Base-by-base conservation (phyloP, 2,329 filamentous ascomycete species). In the Ustilaginoidea virens region DNA sequence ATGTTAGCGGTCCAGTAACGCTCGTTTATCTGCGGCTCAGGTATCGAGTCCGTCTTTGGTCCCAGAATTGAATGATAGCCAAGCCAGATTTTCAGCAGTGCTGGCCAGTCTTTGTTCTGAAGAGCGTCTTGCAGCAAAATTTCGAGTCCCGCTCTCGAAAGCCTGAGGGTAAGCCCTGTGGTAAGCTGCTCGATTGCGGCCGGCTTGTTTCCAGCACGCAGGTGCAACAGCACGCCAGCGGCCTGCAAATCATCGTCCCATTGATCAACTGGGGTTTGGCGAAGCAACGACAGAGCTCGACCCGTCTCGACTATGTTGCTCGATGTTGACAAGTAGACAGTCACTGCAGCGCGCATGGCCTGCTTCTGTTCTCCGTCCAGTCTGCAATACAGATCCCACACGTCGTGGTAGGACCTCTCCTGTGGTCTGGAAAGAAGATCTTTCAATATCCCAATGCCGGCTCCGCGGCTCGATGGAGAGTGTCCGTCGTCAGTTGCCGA, bases 241-340 rank as follows among this genome's bases (percentile, higher is more conserved):
- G 51, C 40, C 4, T 66, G 49, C 4, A 53, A 32, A 3, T 48
- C 40, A 9, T 58, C 44, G 11, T 54, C 52, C 63, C 61, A 66
- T 5, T 44, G 32, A 0, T 48, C 36, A 2, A 38, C 20, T 1
- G 50, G 40, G 2, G 63, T 41, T 17, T 52, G 43, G 3, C 47
- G 45, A 28, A 68, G 63, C 2, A 69, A 34, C 3, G 58, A 50
- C 4, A 53, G 43, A n/a, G 63, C 52, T 31, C 62, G 56, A 40
- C 52, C 52, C 1, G 54, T 55, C 27, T 68, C 61, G 4, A 58
- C 44, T 7, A 54, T 38, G n/a, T 55, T 52, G 5, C 42, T 43
- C 3, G 63, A 65, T 11, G 39, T 47, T 5, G 58, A 48, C 7
- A 70, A 51, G 26, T 60, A 59, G 2, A 47, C 31, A 2, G 67